These are phyloP conservation scores for Microcera coccophila DNA, from an alignment of 2,329 filamentous ascomycete species.

Conservation along the genomic window DNA sequence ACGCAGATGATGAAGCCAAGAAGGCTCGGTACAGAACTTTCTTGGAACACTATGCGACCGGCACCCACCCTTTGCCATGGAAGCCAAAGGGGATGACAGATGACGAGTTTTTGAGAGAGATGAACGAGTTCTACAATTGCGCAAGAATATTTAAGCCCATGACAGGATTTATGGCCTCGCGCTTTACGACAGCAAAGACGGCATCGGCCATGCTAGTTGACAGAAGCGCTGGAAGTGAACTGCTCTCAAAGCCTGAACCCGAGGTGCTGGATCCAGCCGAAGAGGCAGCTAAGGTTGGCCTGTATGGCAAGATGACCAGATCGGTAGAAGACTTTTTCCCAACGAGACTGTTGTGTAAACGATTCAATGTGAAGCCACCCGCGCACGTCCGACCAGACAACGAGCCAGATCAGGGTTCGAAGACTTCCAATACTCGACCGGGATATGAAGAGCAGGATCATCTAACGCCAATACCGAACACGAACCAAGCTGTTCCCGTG, in stretches of 20 bases:
- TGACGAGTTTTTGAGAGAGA: slow-evolving; percentile 76
- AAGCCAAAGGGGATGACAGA: slow-evolving; percentile 44
- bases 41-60: slow-evolving; percentile 65
- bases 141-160: slow-evolving; percentile 82
- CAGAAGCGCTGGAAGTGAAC: slow-evolving; percentile 16
- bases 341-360: slow-evolving; percentile 82
- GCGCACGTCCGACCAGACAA: slow-evolving; percentile 58
- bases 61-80: slow-evolving; percentile 47
- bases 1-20: slow-evolving; percentile 77
- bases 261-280: slow-evolving; percentile 65
- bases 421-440: slow-evolving; percentile 3
- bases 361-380: slow-evolving; percentile 83
- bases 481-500: not conserved
- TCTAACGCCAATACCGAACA: slow-evolving; percentile 1
- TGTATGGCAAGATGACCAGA: slow-evolving; percentile 89
- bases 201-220: slow-evolving; percentile 27
- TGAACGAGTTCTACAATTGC: slow-evolving; percentile 67
- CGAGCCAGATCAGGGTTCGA: slow-evolving; percentile 22
- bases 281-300: slow-evolving; percentile 81
- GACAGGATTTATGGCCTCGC: slow-evolving; percentile 85
- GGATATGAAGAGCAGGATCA: not conserved
- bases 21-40: slow-evolving; percentile 76
- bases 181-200: slow-evolving; percentile 73
- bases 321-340: slow-evolving; percentile 70
- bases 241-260: slow-evolving; percentile 30